Evolutionary conservation across 805 yeast genomes (phyloP), one percentile per base, ranked within the genome.

Genomic region (Blastobotrys chiropterorum): DNA sequence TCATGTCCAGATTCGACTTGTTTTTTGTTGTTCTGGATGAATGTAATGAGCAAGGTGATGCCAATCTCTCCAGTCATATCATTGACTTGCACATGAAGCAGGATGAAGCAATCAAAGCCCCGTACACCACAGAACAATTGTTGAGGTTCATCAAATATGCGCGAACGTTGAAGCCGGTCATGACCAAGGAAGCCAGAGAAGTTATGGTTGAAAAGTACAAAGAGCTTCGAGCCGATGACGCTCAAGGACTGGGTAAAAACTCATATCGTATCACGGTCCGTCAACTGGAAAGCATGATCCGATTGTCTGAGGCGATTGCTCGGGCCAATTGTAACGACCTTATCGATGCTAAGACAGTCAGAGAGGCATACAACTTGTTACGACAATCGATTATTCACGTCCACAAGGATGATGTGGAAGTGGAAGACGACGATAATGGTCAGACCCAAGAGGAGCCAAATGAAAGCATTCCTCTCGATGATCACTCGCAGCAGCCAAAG

Each of bases 1-100:
- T 94, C 66, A 94, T 94, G 97, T 92, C 98, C 30, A 82, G 99
- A 71, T 94, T 94, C 67, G 99, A 94, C 70, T 72, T 94, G 58
- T 94, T 94, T 67, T 94, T 94, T 64, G 97, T 94, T 22, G 85
- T 94, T 49, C 74, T 94, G 57, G 99, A 92, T 69, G 98, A 94
- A 63, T 86, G 97, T 67, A 92, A 92, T 64, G 97, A 88, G 63
- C 79, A 83, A 59, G 79, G 90, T 43, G 99, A 94, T 67, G 85
- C 95, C 0, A 87, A 86, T 60, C 74, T 94, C 56, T 97, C 99
- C 0, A 78, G 83, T 34, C 98, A 94, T 66, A 94, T 94, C 63
- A 97, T 94, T 30, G 88, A 86, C 61, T 74, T 94, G 55, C 99
- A 92, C 67, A 89, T 90, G 90, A 77, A 79, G 55, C 79, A 90